Conservation (phyloP, 208 protist genomes). For the Tetramitus jugosus region DNA sequence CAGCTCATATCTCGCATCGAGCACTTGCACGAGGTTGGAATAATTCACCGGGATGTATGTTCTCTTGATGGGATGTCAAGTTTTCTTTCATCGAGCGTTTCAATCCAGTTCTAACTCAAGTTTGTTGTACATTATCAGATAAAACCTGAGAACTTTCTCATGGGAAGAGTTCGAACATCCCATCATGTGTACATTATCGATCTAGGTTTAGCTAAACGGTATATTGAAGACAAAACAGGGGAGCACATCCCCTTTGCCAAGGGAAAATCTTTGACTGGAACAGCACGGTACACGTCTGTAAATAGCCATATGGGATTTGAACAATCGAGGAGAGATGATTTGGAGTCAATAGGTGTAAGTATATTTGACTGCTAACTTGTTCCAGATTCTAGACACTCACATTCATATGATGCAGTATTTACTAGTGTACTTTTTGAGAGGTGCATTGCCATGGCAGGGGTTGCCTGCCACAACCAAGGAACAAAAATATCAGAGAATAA, state of each 20-base stretch:
- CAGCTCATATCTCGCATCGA: constrained; percentile 33
- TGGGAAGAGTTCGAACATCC: background rate
- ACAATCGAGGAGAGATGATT: constrained; percentile 87
- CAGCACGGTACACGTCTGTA: constrained; percentile 36
- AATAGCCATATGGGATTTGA: constrained; percentile 47
- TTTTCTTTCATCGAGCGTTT: too few species aligned
- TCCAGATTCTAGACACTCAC: too few species aligned
- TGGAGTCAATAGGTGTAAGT: constrained; percentile 96
- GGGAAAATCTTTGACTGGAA: constrained; percentile 19
- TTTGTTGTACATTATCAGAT: background rate
- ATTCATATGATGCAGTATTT: too few species aligned
- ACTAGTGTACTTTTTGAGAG: constrained; percentile 98
- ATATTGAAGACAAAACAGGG: constrained; percentile 4
- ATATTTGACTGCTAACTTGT: too few species aligned
- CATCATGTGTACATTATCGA: constrained; percentile 17
- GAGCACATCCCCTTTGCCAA: constrained; percentile 27
- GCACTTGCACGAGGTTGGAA: background rate
- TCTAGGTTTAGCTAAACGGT: constrained; percentile 28
- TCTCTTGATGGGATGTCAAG: too few species aligned
- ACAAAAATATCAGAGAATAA: constrained; percentile 98
- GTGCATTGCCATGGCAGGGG: constrained; percentile 96
- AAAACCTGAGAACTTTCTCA: constrained; percentile 17
- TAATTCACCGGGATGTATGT: background rate
- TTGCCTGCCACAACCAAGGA: constrained; percentile 89
- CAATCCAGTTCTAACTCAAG: background rate